Evolutionary conservation across 305 asterid species (phyloP), one percentile per base, ranked within the genome.

Genomic region (Rubia peregrina): DNA sequence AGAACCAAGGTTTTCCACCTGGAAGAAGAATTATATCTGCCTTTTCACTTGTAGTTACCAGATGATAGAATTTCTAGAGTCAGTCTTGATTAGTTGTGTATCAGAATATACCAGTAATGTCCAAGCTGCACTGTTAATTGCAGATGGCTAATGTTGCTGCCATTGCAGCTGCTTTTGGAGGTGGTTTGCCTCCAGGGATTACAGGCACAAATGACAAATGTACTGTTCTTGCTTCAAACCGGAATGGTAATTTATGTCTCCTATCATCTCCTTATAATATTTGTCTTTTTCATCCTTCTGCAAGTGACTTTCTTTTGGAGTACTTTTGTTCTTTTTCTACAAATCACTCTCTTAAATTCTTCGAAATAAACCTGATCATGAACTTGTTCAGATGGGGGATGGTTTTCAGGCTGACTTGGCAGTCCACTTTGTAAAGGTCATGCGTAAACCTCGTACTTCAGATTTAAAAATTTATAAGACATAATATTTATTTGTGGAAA

Each of bases 331-430:
- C 33, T 1, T 17, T 57, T 65, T 40, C 68, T 41, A 22, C 22
- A 17, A 22, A 26, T 57, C 24, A 17, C 36, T 40, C n/a, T 49
- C 43, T 17, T 33, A 89, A 86, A 84, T 88, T 77, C 91, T 88
- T 38, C 89, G 88, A 12, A 85, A 89, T 73, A 93, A 93, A 78
- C 98, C 95, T 44, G 98, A 94, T 81, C 98, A 94, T 81, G 97
- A 95, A 41, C 80, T 94, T 67, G 93, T 94, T 71, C 96, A 94
- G 86, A 86, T 94, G 97, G 96, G 96, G 56, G 98, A 91, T 84
- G 98, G 98, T 68, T 91, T 94, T 80, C 97, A 94, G 87, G 96
- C 98, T 76, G 97, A 94, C 78, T 80, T 94, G 86, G 98, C 97
- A 63, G 96, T 94, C 68, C 96, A 93, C 83, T 93, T 90, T 78